Evolutionary conservation across 2,329 filamentous ascomycete genomes (phyloP).

Genomic region (Colletotrichum coccodes): DNA sequence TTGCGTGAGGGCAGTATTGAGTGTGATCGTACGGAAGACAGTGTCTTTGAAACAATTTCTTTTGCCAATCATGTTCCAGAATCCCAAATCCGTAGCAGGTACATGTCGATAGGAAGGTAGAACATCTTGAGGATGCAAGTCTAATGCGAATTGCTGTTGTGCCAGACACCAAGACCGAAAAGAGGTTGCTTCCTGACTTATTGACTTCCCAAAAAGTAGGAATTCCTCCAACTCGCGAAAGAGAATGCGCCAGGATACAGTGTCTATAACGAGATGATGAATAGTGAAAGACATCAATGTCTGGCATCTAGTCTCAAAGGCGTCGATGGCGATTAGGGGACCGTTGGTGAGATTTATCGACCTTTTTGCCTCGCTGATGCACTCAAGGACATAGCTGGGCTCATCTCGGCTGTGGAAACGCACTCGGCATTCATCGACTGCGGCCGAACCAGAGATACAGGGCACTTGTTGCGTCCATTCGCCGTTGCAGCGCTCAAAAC

Average conservation of each 20-base stretch:
- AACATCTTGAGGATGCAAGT: neutral
- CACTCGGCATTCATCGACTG: neutral
- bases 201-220: conserved; percentile 29
- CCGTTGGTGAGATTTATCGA: neutral
- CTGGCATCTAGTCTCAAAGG: conserved; percentile 1
- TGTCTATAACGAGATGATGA: conserved; percentile 52
- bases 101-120: neutral
- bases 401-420: conserved; percentile 17
- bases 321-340: neutral
- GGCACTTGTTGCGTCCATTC: conserved; percentile 10
- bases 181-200: neutral
- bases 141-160: neutral
- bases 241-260: conserved; percentile 57
- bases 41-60: conserved; percentile 34
- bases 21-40: conserved; percentile 39
- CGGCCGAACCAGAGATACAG: neutral
- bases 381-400: conserved; percentile 1
- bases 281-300: conserved; percentile 44
- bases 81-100: conserved; percentile 35
- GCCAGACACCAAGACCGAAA: conserved; percentile 4
- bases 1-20: conserved; percentile 39
- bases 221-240: conserved; percentile 54
- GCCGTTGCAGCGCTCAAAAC: neutral
- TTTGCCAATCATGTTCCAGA: conserved; percentile 38
- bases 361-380: conserved; percentile 13